phyloP scores from a whole-genome alignment of 495 filamentous ascomycete species.

The Aspergillus ostianus region DNA sequence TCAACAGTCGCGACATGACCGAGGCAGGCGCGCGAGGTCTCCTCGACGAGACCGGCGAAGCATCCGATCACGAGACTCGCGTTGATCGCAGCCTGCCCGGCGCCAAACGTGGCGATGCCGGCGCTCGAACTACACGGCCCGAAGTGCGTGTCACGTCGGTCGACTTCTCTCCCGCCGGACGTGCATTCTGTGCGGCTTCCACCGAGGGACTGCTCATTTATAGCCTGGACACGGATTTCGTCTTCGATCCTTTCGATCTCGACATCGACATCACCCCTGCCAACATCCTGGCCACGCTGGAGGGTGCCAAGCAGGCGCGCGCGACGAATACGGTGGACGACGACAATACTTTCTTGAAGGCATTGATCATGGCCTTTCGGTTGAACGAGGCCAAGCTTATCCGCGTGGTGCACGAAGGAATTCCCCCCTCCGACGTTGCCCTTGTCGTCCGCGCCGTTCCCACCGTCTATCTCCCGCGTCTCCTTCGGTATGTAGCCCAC shows the following conservation, averaged over 20 bases:
- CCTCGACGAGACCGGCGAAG: slow-evolving; percentile 83
- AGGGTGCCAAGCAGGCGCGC: slow-evolving; percentile 37
- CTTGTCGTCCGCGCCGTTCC: slow-evolving; percentile 80
- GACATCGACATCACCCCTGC: slow-evolving; percentile 88
- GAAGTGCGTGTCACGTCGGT: slow-evolving; percentile 85
- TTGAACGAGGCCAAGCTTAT: slow-evolving; percentile 79
- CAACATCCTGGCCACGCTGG: slow-evolving; percentile 72
- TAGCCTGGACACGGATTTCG: slow-evolving; percentile 72
- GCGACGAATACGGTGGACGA: slow-evolving; percentile 31
- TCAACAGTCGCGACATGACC: slow-evolving; percentile 87
- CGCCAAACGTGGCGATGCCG: slow-evolving; percentile 79
- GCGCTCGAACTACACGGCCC: slow-evolving; percentile 67
- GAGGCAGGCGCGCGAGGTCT: slow-evolving; percentile 83
- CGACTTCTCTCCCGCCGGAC: slow-evolving; percentile 83
- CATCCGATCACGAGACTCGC: slow-evolving; percentile 82
- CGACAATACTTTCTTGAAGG: slow-evolving; percentile 81
- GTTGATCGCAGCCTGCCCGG: slow-evolving; percentile 85
- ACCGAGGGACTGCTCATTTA: slow-evolving; percentile 95
- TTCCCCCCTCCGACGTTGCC: slow-evolving; percentile 70
- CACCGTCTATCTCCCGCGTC: slow-evolving; percentile 75
- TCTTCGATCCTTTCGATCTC: slow-evolving; percentile 94
- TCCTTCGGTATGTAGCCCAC: slow-evolving; percentile 81
- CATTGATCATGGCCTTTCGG: slow-evolving; percentile 94
- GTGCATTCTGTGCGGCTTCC: slow-evolving; percentile 89
- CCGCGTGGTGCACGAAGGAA: slow-evolving; percentile 78